Conservation (phyloP, 352 stramenopile species). For the Pythium myriotylum region DNA sequence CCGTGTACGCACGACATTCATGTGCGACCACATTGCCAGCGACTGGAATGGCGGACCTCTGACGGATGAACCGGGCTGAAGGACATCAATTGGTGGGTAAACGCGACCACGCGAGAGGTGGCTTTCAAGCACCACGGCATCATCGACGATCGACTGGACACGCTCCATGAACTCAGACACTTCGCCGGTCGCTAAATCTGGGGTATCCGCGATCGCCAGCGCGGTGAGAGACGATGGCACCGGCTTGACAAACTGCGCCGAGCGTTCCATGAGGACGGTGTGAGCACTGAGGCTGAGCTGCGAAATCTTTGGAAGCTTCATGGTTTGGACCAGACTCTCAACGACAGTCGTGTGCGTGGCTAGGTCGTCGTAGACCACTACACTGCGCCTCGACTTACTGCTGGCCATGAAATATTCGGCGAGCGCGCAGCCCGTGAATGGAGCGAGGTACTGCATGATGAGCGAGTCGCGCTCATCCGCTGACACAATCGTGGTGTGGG, state of each 20-base stretch:
- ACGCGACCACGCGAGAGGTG: slow-evolving; percentile 51
- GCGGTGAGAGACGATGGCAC: slow-evolving; percentile 62
- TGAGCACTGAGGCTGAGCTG: slow-evolving; percentile 71
- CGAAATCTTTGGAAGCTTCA: slow-evolving; percentile 61
- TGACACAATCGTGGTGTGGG: slow-evolving; percentile 70
- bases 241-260: slow-evolving; percentile 59
- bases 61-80: slow-evolving; percentile 61
- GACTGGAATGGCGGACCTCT: slow-evolving; percentile 78
- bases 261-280: slow-evolving; percentile 78
- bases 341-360: slow-evolving; percentile 73
- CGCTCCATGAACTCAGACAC: slow-evolving; percentile 65
- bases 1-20: slow-evolving; percentile 56
- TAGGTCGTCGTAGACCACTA: slow-evolving; percentile 84
- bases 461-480: slow-evolving; percentile 66
- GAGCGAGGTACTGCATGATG: slow-evolving; percentile 79
- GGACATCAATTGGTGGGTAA: slow-evolving; percentile 74
- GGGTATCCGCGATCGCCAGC: slow-evolving; percentile 66
- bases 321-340: slow-evolving; percentile 71
- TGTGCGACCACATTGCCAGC: slow-evolving; percentile 67
- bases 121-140: slow-evolving; percentile 57
- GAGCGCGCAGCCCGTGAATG: slow-evolving; percentile 77
- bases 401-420: slow-evolving; percentile 72
- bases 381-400: slow-evolving; percentile 46
- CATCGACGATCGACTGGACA: slow-evolving; percentile 73
- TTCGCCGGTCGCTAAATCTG: slow-evolving; percentile 46